Percentiles rank a stretch among this genome's conserved stretches.
Evolutionary conservation across 768 basidiomycete genomes (phyloP).

Genomic region (Tulasnella sp.): DNA sequence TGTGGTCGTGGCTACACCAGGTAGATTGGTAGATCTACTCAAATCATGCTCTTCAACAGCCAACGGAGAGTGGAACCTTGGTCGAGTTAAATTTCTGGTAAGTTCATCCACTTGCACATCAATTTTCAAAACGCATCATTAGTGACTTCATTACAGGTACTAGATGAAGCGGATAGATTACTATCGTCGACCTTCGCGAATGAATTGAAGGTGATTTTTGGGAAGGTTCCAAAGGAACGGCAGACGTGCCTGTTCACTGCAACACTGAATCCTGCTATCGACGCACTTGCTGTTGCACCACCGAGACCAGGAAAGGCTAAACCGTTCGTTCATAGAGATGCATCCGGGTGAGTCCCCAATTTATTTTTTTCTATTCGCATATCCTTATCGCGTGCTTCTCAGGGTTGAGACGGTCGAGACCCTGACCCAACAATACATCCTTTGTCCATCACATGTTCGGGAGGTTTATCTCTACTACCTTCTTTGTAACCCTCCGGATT

Average conservation of each 20-base stretch:
- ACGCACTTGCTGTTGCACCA: slow-evolving; percentile 53
- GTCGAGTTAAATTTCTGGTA: slow-evolving; percentile 74
- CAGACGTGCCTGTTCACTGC: slow-evolving; percentile 97
- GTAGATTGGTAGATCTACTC: slow-evolving; percentile 83
- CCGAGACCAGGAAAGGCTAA: slow-evolving; percentile 72
- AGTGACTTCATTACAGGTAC: slow-evolving; percentile 39
- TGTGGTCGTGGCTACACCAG: slow-evolving; percentile 90
- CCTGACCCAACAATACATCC: slow-evolving; percentile 76
- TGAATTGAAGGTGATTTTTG: slow-evolving; percentile 69
- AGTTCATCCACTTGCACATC: slow-evolving; percentile 21
- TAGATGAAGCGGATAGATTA: slow-evolving; percentile 94
- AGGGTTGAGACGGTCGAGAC: slow-evolving; percentile 85
- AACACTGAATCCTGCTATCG: slow-evolving; percentile 78
- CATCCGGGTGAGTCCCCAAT: slow-evolving; percentile 3
- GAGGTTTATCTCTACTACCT: slow-evolving; percentile 86
- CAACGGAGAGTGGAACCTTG: slow-evolving; percentile 68
- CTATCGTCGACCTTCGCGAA: slow-evolving; percentile 79
- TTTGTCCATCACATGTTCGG: slow-evolving; percentile 88
- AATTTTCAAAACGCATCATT: neutral
- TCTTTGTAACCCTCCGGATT: slow-evolving; percentile 77
- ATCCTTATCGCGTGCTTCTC: neutral
- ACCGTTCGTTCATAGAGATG: slow-evolving; percentile 63
- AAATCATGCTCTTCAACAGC: slow-evolving; percentile 39
- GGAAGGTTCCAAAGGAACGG: slow-evolving; percentile 63
- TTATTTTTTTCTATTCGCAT: neutral